Evolutionary conservation across 768 basidiomycete species (phyloP), one percentile per base, ranked within the genome.

Genomic region (Calocera viscosa): DNA sequence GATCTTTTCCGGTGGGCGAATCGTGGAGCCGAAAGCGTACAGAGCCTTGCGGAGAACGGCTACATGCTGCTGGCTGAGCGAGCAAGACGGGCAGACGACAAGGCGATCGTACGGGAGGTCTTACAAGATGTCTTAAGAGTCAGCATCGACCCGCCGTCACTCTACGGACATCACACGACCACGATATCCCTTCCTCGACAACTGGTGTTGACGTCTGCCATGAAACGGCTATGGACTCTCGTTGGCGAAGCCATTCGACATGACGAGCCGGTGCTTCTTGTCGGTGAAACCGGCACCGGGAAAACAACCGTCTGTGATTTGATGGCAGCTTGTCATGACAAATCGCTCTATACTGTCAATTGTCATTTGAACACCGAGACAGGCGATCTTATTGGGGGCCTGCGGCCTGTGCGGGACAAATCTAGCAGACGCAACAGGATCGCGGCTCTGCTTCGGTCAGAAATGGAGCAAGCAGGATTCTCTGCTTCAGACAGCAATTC

Each of bases 341-440:
- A 84, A 72, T 78, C 75, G 38, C 79, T 99, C 30, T 79, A 87
- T 70, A 80, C 85, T 2, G 83, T 99, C 69, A 98, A 91, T 71
- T 98, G 96, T 72, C 96, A 99, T 74, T 94, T 96, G 76, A 97
- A 96, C 73, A 98, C 94, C 30, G 96, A 99, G 78, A 96, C 95
- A 0, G 91, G 94, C 12, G 96, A 99, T 74, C 80, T 99, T 26
- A 91, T 98, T 64, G 96, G 96, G 22, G 91, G 93, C 39, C 83
- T 96, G 70, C 84, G 95, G 35, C 95, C 95, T 3, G 79, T 91
- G 12, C 86, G 95, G 33, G 91, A 91, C n/a, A 68, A 53, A 49
- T 40, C 34, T 5, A 12, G 26, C 32, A 49, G 34, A 19, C 11
- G 66, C 80, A 60, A 78, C 75, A 32, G 26, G 33, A 41, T 17